phyloP scores from a whole-genome alignment of 176 grass and related monocot species.

The Aegilops longissima region DNA sequence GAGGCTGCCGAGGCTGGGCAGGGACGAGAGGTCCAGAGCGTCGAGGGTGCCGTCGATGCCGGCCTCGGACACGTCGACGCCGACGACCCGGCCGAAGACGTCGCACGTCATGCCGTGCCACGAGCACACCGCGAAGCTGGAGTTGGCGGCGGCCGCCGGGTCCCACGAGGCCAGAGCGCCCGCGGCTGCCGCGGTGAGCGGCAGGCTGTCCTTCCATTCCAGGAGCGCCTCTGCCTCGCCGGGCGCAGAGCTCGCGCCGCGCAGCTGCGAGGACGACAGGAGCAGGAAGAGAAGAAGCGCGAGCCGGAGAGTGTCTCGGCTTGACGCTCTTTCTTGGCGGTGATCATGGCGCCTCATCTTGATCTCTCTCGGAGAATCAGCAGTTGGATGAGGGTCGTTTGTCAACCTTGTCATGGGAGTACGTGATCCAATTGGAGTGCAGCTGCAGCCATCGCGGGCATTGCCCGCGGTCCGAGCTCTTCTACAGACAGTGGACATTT shows the following conservation, averaged over 20 bases:
- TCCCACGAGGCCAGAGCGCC: slow-evolving; percentile 45
- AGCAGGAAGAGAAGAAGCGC: background rate
- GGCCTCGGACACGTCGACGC: slow-evolving; percentile 37
- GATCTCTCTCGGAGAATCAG: background rate
- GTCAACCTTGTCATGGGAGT: background rate
- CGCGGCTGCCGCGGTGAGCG: background rate
- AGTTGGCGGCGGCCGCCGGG: slow-evolving; percentile 34
- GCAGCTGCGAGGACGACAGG: background rate
- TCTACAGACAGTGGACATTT: background rate
- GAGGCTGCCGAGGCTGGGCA: slow-evolving; percentile 43
- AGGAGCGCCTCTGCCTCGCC: slow-evolving; percentile 52
- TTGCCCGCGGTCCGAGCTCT: background rate
- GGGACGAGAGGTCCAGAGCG: slow-evolving; percentile 44
- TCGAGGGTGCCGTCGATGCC: slow-evolving; percentile 53
- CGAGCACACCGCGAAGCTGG: slow-evolving; percentile 31
- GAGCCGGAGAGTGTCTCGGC: background rate
- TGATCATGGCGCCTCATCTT: background rate
- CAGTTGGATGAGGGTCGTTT: background rate
- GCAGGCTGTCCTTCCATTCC: slow-evolving; percentile 63
- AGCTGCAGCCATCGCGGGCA: background rate
- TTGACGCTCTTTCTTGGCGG: background rate
- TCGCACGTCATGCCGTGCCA: slow-evolving; percentile 72
- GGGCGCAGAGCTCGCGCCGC: slow-evolving; percentile 18
- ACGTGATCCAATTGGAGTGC: background rate
- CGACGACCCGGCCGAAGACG: slow-evolving; percentile 37